These are phyloP conservation scores for Xylaria hypoxylon DNA, from an alignment of 2,329 filamentous ascomycete species.

Conservation along the genomic window DNA sequence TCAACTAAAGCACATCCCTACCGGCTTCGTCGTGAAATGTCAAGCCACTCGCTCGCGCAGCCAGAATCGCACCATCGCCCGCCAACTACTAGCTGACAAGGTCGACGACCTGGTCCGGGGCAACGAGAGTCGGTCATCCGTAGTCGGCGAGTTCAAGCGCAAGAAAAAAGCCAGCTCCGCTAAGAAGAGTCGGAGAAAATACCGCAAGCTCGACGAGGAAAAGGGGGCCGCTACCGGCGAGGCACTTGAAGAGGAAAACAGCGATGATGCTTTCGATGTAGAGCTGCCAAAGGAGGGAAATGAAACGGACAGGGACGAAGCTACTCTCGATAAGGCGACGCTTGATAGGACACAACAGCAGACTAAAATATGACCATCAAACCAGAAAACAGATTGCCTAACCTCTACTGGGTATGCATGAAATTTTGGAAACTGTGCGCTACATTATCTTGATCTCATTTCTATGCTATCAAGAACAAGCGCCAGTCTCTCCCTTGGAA, in stretches of 20 bases:
- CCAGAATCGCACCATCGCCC: constrained; percentile 88
- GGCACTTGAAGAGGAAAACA: constrained; percentile 42
- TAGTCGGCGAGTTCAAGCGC: constrained; percentile 72
- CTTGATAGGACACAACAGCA: constrained; percentile 24
- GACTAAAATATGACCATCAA: constrained; percentile 11
- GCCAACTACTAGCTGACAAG: constrained; percentile 78
- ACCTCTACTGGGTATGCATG: neutral
- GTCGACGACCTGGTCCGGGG: constrained; percentile 81
- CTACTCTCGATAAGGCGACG: neutral
- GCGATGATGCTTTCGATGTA: constrained; percentile 30
- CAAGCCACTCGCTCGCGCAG: constrained; percentile 89
- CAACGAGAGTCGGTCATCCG: constrained; percentile 71
- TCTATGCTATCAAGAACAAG: constrained; percentile 14
- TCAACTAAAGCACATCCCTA: constrained; percentile 89
- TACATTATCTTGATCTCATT: neutral
- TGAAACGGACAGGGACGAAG: constrained; percentile 21
- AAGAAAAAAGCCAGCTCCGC: constrained; percentile 79
- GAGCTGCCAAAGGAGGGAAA: constrained; percentile 30
- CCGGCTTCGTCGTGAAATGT: constrained; percentile 92
- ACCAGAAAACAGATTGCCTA: neutral
- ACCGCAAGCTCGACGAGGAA: constrained; percentile 69
- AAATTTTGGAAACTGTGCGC: neutral
- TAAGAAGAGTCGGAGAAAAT: constrained; percentile 88
- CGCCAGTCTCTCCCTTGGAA: constrained; percentile 11
- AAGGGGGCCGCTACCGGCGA: constrained; percentile 50